Percentiles rank a stretch among this genome's conserved stretches.
These are phyloP conservation scores for Epicoccum sorghinum DNA, from an alignment of 2,329 filamentous ascomycete species.

Conservation along the genomic window DNA sequence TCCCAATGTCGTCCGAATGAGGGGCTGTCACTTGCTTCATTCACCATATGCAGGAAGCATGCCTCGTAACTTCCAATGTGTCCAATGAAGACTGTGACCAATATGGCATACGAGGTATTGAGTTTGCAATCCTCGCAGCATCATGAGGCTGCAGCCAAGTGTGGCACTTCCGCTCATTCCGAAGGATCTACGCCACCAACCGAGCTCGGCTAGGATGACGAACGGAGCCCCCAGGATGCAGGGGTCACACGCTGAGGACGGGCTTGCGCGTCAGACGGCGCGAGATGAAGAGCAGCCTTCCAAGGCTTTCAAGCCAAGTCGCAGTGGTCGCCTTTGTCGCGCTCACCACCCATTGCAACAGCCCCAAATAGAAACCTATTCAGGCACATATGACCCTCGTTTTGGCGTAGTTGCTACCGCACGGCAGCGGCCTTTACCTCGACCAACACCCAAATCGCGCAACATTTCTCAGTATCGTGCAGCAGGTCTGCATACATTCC, in stretches of 20 bases:
- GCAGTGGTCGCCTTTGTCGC: constrained; percentile 1
- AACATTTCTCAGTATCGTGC: not conserved
- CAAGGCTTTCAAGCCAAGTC: not conserved
- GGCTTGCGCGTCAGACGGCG: constrained; percentile 7
- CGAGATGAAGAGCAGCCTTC: constrained; percentile 4
- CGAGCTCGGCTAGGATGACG: constrained; percentile 10
- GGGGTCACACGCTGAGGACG: constrained; percentile 6
- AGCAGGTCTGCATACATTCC: not conserved
- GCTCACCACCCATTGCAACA: not conserved
- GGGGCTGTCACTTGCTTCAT: not conserved
- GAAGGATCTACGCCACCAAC: constrained; percentile 15
- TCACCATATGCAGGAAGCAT: no score
- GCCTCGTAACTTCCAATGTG: no score
- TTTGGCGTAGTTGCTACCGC: not conserved
- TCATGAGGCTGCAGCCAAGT: constrained; percentile 6
- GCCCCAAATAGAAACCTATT: not conserved
- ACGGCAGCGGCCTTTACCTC: constrained; percentile 6
- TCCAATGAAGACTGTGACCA: no score
- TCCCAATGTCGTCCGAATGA: not conserved
- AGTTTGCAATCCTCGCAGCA: not conserved
- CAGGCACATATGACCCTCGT: constrained; percentile 1
- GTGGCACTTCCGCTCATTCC: constrained; percentile 11
- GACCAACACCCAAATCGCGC: not conserved
- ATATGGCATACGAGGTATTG: no score
- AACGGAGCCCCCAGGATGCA: constrained; percentile 7